Base-by-base conservation (phyloP, 2,329 filamentous ascomycete species). In the Parastagonospora nodorum region DNA sequence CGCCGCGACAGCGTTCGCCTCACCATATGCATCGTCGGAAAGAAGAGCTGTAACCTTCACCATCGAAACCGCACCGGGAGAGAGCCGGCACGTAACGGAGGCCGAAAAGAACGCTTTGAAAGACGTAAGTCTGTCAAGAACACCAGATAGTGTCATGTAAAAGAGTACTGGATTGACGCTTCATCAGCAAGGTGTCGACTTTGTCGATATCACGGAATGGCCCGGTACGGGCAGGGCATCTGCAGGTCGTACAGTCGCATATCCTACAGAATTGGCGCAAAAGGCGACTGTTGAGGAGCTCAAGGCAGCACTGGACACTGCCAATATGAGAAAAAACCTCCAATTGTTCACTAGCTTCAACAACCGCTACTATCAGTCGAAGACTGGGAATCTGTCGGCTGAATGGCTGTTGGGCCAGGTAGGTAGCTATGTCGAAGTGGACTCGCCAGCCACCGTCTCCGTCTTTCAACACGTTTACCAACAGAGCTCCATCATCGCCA, bases 161-260 rank as follows among this genome's bases (percentile, higher is more conserved):
- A 7, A 11, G 12, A 30, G 15, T 29, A 40, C 24, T 29, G 8
- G 5, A n/a, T 29, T 45, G 10, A 48, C 3, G 38, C 9, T 31
- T 4, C 8, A 4, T 86, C 67, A 63, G 60, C 7, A 55, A 49
- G 58, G 53, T 1, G 80, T 86, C 58, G 88, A 86, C 63, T 97
- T 97, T 80, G 94, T 97, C 82, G 92, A 97, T 76, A 91, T 97
- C 66, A 96, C 93, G 53, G 83, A 89, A 27, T 84, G 86, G 48
- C 78, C 80, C 38, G 81, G 87, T 39, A 50, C 45, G n/a, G 44
- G 54, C n/a, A 44, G 74, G 45, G 75, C 81, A 52, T 38, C 14
- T 11, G 33, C 33, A 35, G 29, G 35, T 16, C 33, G 40, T 8
- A 7, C 15, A 11, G 11, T 14, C 4, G 78, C 74, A 40, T 94